Evolutionary conservation across 306 rosid genomes (phyloP).

Genomic region (Vicia faba): DNA sequence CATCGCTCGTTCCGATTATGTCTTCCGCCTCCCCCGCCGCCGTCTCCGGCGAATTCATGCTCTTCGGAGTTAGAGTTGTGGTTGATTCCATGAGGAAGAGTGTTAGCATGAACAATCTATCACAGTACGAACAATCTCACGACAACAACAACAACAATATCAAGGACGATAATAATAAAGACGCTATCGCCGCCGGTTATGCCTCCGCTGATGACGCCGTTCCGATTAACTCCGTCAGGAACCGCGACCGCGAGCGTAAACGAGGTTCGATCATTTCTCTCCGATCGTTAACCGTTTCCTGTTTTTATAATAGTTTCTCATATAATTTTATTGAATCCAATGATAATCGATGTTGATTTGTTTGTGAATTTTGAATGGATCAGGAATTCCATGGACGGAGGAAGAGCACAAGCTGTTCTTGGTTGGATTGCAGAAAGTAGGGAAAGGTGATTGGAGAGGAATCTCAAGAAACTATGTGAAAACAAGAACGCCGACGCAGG

Average conservation of each 20-base stretch:
- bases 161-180: conserved; percentile 43
- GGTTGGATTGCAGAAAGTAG: conserved; percentile 90
- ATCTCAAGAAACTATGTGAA: conserved; percentile 94
- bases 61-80: conserved; percentile 88
- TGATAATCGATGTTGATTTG: neutral
- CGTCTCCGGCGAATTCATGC: conserved; percentile 66
- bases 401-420: conserved; percentile 94
- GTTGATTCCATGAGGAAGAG: conserved; percentile 98
- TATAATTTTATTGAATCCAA: neutral
- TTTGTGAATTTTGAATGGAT: conserved; percentile 38
- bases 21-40: conserved; percentile 16
- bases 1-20: conserved; percentile 44
- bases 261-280: conserved; percentile 64
- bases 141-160: conserved; percentile 27
- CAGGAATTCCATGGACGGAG: conserved; percentile 99
- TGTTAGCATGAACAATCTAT: conserved; percentile 90
- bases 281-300: neutral
- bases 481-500: conserved; percentile 98
- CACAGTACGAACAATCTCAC: conserved; percentile 84
- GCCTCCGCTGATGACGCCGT: conserved; percentile 88
- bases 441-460: conserved; percentile 99
- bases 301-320: neutral
- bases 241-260: conserved; percentile 91
- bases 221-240: conserved; percentile 54
- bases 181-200: conserved; percentile 56